Conservation (phyloP, 202 grass and related monocot genomes). For the Cymbopogon flexuosus region DNA sequence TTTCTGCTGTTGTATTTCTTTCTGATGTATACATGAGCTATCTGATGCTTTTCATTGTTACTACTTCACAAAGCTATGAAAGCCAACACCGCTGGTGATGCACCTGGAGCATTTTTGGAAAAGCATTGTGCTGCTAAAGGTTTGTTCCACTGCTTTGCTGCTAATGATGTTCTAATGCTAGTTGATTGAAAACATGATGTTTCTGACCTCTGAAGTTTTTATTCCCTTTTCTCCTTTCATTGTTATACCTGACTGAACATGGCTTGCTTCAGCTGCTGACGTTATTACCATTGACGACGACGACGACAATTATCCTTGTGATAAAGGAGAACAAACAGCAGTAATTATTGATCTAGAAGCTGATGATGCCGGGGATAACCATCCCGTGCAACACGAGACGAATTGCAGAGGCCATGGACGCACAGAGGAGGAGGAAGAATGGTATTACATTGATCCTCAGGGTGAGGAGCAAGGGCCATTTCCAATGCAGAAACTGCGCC, state of each 20-base stretch:
- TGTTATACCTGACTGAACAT: neutral
- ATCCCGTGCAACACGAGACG: neutral
- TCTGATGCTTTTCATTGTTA: neutral
- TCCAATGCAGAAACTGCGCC: slow-evolving; percentile 20
- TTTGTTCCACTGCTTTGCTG: neutral
- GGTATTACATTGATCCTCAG: slow-evolving; percentile 62
- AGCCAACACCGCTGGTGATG: slow-evolving; percentile 8
- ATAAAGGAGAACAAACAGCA: neutral
- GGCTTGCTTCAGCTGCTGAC: slow-evolving; percentile 15
- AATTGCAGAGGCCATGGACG: neutral
- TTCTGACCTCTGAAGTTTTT: neutral
- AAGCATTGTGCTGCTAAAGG: slow-evolving; percentile 25
- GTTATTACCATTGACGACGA: slow-evolving; percentile 32
- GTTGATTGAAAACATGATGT: neutral
- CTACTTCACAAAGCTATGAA: neutral
- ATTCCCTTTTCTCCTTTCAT: neutral
- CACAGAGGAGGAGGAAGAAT: neutral
- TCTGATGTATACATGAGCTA: neutral
- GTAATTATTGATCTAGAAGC: slow-evolving; percentile 26
- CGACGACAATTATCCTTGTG: neutral
- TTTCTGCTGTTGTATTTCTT: neutral
- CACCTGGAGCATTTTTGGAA: neutral
- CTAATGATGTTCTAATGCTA: neutral
- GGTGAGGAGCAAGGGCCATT: slow-evolving; percentile 63
- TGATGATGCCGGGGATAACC: neutral